Percentiles rank a stretch among this genome's conserved stretches.
phyloP scores from a whole-genome alignment of 352 stramenopile genomes.

The Pythium angustatum region DNA sequence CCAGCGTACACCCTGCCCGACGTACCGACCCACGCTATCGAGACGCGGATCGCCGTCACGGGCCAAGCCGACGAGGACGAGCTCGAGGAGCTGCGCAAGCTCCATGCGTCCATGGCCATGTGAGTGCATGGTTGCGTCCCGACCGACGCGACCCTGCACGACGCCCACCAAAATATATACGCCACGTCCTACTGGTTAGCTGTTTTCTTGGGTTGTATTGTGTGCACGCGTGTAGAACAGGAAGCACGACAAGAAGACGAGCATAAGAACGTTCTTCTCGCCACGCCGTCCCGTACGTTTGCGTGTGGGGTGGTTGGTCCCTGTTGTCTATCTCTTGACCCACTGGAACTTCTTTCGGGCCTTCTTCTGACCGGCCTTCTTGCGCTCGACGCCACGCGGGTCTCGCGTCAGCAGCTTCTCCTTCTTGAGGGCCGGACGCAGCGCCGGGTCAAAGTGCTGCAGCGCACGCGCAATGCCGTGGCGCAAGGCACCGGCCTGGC shows the following conservation, averaged over 20 bases:
- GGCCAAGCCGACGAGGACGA: slow-evolving; percentile 79
- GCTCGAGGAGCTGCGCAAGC: slow-evolving; percentile 78
- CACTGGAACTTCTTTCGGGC: slow-evolving; percentile 97
- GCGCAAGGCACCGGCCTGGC: slow-evolving; percentile 93
- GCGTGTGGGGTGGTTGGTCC: no score
- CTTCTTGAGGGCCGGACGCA: slow-evolving; percentile 91
- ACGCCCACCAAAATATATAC: not conserved
- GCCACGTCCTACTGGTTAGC: not conserved
- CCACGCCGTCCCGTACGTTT: no score
- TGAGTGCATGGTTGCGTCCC: slow-evolving; percentile 21
- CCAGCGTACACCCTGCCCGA: slow-evolving; percentile 75
- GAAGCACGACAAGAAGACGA: no score
- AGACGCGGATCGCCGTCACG: slow-evolving; percentile 78
- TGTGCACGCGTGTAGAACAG: not conserved
- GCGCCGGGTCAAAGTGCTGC: slow-evolving; percentile 93
- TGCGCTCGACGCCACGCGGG: slow-evolving; percentile 95
- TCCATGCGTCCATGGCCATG: slow-evolving; percentile 83
- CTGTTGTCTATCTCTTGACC: slow-evolving; percentile 94
- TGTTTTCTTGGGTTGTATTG: not conserved
- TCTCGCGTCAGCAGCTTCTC: slow-evolving; percentile 94
- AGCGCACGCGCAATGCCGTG: slow-evolving; percentile 93
- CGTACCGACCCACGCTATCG: slow-evolving; percentile 70
- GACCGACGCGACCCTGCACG: not conserved
- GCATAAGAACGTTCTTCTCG: no score
- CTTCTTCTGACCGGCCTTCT: slow-evolving; percentile 96